Base-by-base conservation (phyloP, 129 eudicot genomes). In the Scalesia atractyloides region DNA sequence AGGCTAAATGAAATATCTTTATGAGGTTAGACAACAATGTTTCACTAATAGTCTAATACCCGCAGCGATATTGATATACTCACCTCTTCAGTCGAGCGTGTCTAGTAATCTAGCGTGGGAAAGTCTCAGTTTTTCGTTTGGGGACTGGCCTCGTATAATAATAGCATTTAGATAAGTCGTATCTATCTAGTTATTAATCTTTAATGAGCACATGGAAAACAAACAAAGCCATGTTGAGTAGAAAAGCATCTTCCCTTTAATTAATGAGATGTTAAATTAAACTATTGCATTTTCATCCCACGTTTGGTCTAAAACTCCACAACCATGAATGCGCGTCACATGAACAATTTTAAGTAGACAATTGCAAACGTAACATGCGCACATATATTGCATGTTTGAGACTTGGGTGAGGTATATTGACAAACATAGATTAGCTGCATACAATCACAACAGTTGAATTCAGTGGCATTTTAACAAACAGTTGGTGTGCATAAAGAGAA, bases 401-500 rank as follows among this genome's bases (percentile, higher is more conserved):
- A 41, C 46, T 70, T 56, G 43, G 48, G 77, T 37, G 66, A n/a
- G 56, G 63, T 60, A 0, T 30, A 2, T 30, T 30, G 34, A 30
- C 34, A 30, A 30, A 30, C 34, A 2, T 49, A 5, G 68, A 19
- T 53, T 46, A 47, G 46, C 17, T 68, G 69, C 44, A 65, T 53
- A 54, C 66, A 60, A 62, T 15, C 58, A 52, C 49, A 66, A 64
- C 47, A 44, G 73, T 33, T 56, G 43, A 49, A 49, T 51, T 58
- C 24, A 47, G 1, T 59, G 20, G 65, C 64, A 82, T 82, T 82
- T 82, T 78, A 69, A 68, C 83, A 63, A 82, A 63, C 82, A 64
- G 43, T 0, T 11, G 66, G 75, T 69, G 67, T 68, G 77, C 68
- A 34, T 62, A 64, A 65, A 63, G 52, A 47, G 50, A 19, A 24